Base-by-base conservation (phyloP, 495 filamentous ascomycete species). In the Aspergillus affinis region DNA sequence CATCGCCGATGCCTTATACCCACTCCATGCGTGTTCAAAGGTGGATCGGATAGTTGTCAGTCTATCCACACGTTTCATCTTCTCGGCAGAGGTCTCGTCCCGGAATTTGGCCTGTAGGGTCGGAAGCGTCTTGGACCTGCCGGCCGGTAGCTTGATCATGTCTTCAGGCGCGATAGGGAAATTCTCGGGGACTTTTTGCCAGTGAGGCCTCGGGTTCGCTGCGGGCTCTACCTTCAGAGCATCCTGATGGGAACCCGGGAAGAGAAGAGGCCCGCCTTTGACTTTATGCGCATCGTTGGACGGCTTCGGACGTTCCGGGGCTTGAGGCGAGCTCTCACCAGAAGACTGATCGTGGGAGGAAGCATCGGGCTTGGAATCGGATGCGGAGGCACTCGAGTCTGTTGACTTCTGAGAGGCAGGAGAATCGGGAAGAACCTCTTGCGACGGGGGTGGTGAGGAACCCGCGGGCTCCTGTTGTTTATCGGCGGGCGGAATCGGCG, bases 1-100 rank as follows among this genome's bases (percentile, higher is more conserved):
- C 90, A 92, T 92, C 3, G 92, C 92, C 62, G 84, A 72, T 50
- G 83, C 69, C 60, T 83, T 88, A 65, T 96, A 97, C 27, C 85
- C 86, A 0, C 75, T 72, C 91, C 92, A 97, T n/a, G 86, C 85
- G 62, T 86, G 85, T 27, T 75, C 59, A 68, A 96, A 94, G 8
- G 84, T 81, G 17, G 85, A 72, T 63, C 82, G 87, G 45, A 97
- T 79, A 6, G 79, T 75, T n/a, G 80, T 76, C 58, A 88, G 83
- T 48, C 88, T 84, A 55, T 80, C 71, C 62, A 88, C 67, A 12
- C 91, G 87, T 61, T 81, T 81, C 58, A 81, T 81, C 61, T 84
- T 87, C 13, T 81, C 84, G 9, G 77, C 72, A 0, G 81, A 70
- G 0, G 84, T 77, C 66, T 96, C 91, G 58, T 84, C 78, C 59